Base-by-base conservation (phyloP, 345 rosid species). In the Syzygium jambos region DNA sequence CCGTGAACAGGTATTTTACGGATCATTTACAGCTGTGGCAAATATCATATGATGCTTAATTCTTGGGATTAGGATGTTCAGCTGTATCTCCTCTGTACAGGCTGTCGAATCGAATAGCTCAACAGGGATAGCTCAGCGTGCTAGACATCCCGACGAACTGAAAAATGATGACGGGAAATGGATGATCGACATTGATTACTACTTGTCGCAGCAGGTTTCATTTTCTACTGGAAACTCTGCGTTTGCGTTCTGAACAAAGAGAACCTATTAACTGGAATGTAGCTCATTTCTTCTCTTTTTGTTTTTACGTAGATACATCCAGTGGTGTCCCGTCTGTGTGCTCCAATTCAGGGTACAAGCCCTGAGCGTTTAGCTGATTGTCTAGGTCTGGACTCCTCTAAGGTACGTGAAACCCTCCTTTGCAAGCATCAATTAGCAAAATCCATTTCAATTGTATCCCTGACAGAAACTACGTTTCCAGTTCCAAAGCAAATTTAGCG, bases 141-240 rank as follows among this genome's bases (percentile, higher is more conserved):
- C 99, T 87, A 93, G 98, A 89, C 99, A 98, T 92, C 99, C 99
- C 51, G 97, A 98, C 86, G 99, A 98, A 92, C 89, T 96, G 89
- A 95, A 92, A 93, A 92, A 91, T 88, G 94, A 94, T 51, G 96
- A 93, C 11, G 98, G 95, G 61, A 94, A 93, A 87, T 96, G 99
- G 99, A 89, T 96, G 96, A 93, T 98, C 87, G 99, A 98, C 91
- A 95, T 95, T 89, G 99, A 98, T 78, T 98, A 98, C 92, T 98
- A 98, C 93, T 91, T 95, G 91, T 93, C 99, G 85, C 98, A 98
- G 89, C 99, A 89, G 90, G 90, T 89, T 52, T 52, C 19, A 25
- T 54, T 54, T 52, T 51, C 54, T 84, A 17, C 41, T 6, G 23
- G 56, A 27, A 52, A 51, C 54, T 49, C 25, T 84, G 85, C 7